Conservation (phyloP, 257 asterid genomes). For the Cinchona pubescens region DNA sequence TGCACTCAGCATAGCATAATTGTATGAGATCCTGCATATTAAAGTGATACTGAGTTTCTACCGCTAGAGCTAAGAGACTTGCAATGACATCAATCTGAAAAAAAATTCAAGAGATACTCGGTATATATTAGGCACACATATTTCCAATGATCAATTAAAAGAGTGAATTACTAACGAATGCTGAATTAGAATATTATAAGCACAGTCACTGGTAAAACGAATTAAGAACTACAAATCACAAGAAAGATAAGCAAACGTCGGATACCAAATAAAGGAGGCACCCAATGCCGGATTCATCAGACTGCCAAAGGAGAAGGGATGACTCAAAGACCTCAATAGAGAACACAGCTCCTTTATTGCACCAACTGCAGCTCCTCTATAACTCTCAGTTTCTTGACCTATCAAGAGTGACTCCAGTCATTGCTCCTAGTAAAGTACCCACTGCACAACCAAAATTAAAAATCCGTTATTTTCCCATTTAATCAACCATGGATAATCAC, state of each 20-base stretch:
- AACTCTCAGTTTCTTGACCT: constrained; percentile 97
- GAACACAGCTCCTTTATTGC: constrained; percentile 98
- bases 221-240: too few relatives aligned
- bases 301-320: constrained; percentile 74
- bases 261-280: constrained; percentile 94
- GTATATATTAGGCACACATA: not conserved
- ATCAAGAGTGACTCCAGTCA: constrained; percentile 96
- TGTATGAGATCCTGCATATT: too few relatives aligned
- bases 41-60: too few relatives aligned
- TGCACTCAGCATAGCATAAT: constrained; percentile 98
- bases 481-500: constrained; percentile 3
- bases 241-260: not conserved
- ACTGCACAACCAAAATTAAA: constrained; percentile 43
- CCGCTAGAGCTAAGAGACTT: constrained; percentile 91
- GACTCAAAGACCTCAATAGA: constrained; percentile 96
- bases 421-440: constrained; percentile 90
- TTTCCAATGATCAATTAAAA: not conserved
- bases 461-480: constrained; percentile 9
- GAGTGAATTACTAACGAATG: not conserved
- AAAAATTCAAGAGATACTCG: constrained; percentile 9
- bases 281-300: constrained; percentile 89
- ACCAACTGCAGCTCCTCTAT: constrained; percentile 97
- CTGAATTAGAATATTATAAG: not conserved
- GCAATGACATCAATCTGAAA: constrained; percentile 86
- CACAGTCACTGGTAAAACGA: not conserved